These are phyloP conservation scores for Penicillium salamii DNA, from an alignment of 495 filamentous ascomycete species.

Conservation along the genomic window DNA sequence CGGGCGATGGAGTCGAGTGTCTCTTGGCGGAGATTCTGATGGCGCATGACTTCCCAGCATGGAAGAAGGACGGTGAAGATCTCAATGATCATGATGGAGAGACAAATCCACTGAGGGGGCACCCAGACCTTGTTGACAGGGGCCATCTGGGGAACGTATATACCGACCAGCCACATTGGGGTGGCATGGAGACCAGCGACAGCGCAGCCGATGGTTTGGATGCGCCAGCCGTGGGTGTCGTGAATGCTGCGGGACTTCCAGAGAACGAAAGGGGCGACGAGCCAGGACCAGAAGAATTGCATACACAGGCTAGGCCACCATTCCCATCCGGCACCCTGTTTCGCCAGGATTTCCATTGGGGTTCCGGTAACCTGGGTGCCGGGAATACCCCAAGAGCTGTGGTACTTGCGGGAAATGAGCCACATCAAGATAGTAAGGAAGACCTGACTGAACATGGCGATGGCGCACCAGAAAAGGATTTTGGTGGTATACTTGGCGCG, in stretches of 20 bases:
- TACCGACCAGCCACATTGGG: constrained; percentile 61
- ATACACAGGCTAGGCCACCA: constrained; percentile 65
- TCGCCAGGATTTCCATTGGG: constrained; percentile 36
- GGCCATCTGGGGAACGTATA: constrained; percentile 58
- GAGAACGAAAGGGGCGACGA: constrained; percentile 49
- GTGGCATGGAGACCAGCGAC: constrained; percentile 60
- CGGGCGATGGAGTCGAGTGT: constrained; percentile 36
- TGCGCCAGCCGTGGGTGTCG: constrained; percentile 67
- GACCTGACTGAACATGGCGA: constrained; percentile 36
- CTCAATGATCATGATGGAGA: constrained; percentile 53
- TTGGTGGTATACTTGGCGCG: constrained; percentile 27
- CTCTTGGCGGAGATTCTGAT: constrained; percentile 42
- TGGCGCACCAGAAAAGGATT: constrained; percentile 26
- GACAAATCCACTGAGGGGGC: constrained; percentile 56
- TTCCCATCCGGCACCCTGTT: constrained; percentile 57
- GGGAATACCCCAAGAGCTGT: constrained; percentile 54
- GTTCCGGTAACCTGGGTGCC: constrained; percentile 39
- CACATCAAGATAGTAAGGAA: constrained; percentile 60
- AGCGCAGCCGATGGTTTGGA: constrained; percentile 60
- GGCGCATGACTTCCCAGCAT: constrained; percentile 52
- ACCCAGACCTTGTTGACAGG: constrained; percentile 52
- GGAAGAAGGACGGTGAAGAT: constrained; percentile 54
- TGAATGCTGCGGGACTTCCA: constrained; percentile 50
- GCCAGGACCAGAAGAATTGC: constrained; percentile 63
- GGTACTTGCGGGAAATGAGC: constrained; percentile 64